Base-by-base conservation (phyloP, 2,329 filamentous ascomycete genomes). In the Ascochyta clinopodiicola region DNA sequence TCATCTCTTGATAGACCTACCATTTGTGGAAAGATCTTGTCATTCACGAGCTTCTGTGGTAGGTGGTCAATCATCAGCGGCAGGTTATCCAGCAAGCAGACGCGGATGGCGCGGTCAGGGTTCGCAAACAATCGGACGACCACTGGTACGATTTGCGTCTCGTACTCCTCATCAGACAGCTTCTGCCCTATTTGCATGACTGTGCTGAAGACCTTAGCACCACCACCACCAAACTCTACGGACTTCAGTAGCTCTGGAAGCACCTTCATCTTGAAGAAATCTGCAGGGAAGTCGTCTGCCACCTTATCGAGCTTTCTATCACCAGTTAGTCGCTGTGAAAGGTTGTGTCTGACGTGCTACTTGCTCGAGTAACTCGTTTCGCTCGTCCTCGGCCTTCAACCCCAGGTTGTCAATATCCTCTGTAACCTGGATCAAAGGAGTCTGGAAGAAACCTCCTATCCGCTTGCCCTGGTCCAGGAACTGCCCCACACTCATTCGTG, bases 221-320 rank as follows among this genome's bases (percentile, higher is more conserved):
- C 95, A 25, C 95, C 95, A 10, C 94, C 95, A 7, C 95, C 95
- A 74, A 97, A 99, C 70, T 99, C 95, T n/a, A 98, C 92, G 0
- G 93, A 96, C 72, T 98, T 99, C n/a, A 99, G 83, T 27, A 99
- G 80, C 72, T 99, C 95, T 0, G 95, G 95, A 8, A 99, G 82
- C 3, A 99, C 87, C 71, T 98, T 99, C 84, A 96, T 90, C 73
- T 96, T 96, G 82, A 98, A 96, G 75, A 96, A 99, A 56, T 98
- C 95, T 71, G 97, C 94, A 0, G 95, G 95, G 59, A 98, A 97
- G 74, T 99, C 93, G 63, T 97, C 92, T 0, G 92, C 89, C 5
- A 97, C 83, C 56, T 90, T 84, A 63, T 96, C 92, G 6, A 99
- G 84, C 68, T 96, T 91, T 63, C 81, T 84, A 53, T 8, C 8